Evolutionary conservation across 805 yeast genomes (phyloP), one percentile per base, ranked within the genome.

Genomic region (Sugiyamaella marilandica): DNA sequence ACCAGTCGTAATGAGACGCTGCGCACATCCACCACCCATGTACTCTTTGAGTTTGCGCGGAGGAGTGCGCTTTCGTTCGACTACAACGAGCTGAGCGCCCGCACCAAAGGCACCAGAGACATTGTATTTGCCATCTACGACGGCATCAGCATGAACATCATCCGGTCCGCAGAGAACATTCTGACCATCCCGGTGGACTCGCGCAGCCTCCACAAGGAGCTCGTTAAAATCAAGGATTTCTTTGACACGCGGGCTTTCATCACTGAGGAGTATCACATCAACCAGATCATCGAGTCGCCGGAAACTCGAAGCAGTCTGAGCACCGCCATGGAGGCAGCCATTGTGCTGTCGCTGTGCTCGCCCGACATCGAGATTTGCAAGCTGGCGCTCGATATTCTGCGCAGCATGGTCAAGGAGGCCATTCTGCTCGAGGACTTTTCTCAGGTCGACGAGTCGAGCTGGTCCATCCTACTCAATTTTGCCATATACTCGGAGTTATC

Each of bases 331-430:
- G 87, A 83, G 47, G 74, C 80, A 49, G 77, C 80, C 4, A 60
- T 81, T 31, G 70, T 80, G 31, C 60, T 80, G 19, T 77, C 80
- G 0, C 63, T 83, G 10, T 77, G 82, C 54, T 74, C 82, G 0
- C 78, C 78, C 45, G 77, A 74, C 37, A 62, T 74, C 14, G 82
- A 78, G 18, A 74, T 78, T 9, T 82, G 80, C 61, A 69, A 73
- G 37, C 60, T 75, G 16, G 71, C 83, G 10, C 72, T 76, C 45
- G 65, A 70, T n/a, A 72, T 76, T 13, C 65, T 78, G 10, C 54
- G 61, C 19, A 57, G 59, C 14, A 61, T 71, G 54, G 62, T 61
- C 21, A 59, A 60, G 44, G 64, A 62, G 41, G 58, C 63, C 29
- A 59, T 62, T 1, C 51, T 54, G 10, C 50, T 58, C 0, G 66